phyloP scores from a whole-genome alignment of 495 filamentous ascomycete genomes.

The Penicillium bialowiezense region DNA sequence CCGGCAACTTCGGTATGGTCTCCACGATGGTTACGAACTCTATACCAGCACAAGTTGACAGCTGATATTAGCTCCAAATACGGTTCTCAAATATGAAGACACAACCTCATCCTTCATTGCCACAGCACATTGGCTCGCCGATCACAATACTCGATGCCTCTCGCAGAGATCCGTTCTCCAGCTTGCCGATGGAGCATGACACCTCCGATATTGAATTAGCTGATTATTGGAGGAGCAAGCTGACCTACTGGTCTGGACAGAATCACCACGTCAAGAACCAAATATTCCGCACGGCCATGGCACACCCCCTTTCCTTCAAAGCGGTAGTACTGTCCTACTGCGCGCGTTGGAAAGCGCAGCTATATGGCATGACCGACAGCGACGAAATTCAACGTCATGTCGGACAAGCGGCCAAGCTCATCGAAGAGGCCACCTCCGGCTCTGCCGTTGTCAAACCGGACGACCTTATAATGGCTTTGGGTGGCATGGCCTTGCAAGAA shows the following conservation, averaged over 20 bases:
- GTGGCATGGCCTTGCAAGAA: slow-evolving; percentile 42
- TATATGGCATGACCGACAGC: slow-evolving; percentile 22
- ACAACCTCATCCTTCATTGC: slow-evolving; percentile 4
- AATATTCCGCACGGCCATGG: slow-evolving; percentile 35
- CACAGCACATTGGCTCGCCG: slow-evolving; percentile 19
- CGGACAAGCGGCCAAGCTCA: slow-evolving; percentile 17
- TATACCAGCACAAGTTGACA: no score
- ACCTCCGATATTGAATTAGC: slow-evolving; percentile 30
- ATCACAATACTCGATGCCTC: slow-evolving; percentile 31
- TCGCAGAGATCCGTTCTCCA: slow-evolving; percentile 35
- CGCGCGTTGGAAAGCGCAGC: slow-evolving; percentile 36
- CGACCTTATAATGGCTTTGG: slow-evolving; percentile 32
- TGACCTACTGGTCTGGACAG: slow-evolving; percentile 47
- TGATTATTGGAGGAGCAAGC: slow-evolving; percentile 36
- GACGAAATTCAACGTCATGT: slow-evolving; percentile 27
- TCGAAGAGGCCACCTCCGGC: slow-evolving; percentile 26
- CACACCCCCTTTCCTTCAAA: slow-evolving; percentile 37
- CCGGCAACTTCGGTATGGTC: slow-evolving; percentile 22
- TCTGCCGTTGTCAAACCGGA: slow-evolving; percentile 21
- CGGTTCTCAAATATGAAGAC: slow-evolving; percentile 15
- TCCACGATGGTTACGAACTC: no score
- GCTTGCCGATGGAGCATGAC: slow-evolving; percentile 21
- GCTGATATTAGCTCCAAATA: slow-evolving; percentile 26
- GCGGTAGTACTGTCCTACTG: slow-evolving; percentile 38
- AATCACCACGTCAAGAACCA: slow-evolving; percentile 38